Base-by-base conservation (phyloP, 2,329 filamentous ascomycete species). In the Fusarium sp. region DNA sequence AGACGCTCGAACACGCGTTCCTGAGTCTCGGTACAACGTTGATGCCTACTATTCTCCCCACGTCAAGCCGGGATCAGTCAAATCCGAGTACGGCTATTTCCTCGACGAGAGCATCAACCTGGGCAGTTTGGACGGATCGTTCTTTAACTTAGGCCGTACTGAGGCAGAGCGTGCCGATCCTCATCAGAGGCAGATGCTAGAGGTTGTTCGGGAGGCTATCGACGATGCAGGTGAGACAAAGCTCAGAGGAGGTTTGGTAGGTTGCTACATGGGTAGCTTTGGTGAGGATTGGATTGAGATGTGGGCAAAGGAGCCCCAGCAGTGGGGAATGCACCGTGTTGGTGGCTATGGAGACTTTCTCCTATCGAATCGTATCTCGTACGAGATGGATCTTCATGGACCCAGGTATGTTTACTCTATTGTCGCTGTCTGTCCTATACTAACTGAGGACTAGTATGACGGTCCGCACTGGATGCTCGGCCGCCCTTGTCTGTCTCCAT, bases 371-470 rank as follows among this genome's bases (percentile, higher is more conserved):
- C 73, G 81, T 15, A 68, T 83, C 7, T 78, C 78, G 11, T 79
- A 79, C 52, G 76, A 76, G 59, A 79, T 79, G 38, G 86, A 90
- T 66, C 81, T 90, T 58, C 81, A 83, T 43, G 89, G 89, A 0
- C 87, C 88, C 0, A 82, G 84, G 80, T 80, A n/a, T 32, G 40
- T 32, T 5, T 27, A 5, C 33, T 37, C 72, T 66, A 20, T 6
- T n/a, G 2, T 11, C 2, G 20, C 2, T 22, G 20, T 10, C n/a
- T 33, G 9, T n/a, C 30, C 2, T 9, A 15, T 32, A 33, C 63
- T 33, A 11, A 27, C 43, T 38, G 9, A 10, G 8, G 4, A 14
- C 5, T 20, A 82, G 81, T 30, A 74, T 84, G 69, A 80, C 78
- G 1, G 70, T 84, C 22, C 73, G 81, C 6, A 84, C 83, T 1